Conservation (phyloP, 805 yeast species). For the Candida rishiriensis region DNA sequence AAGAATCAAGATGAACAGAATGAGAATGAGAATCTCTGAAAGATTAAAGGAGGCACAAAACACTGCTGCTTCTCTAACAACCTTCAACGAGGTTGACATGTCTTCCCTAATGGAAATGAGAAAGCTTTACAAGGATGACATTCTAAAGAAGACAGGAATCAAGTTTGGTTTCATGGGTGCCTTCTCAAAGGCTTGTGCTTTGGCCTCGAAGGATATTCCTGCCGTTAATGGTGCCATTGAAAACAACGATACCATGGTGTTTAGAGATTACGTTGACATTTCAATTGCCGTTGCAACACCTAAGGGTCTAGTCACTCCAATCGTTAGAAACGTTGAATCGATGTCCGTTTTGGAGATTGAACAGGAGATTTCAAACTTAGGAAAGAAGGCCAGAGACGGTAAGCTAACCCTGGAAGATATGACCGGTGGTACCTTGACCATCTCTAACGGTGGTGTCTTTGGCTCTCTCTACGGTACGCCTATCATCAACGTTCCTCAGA, state of each 20-base stretch:
- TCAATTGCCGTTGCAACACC: conserved; percentile 98
- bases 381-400: conserved; percentile 94
- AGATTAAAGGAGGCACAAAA: conserved; percentile 98
- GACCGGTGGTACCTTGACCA: conserved; percentile 99
- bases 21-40: conserved; percentile 98
- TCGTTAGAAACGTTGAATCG: conserved; percentile 94
- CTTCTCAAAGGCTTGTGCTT: conserved; percentile 86
- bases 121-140: conserved; percentile 94
- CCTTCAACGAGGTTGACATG: conserved; percentile 98
- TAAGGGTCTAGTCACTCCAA: conserved; percentile 97
- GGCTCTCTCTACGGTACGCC: conserved; percentile 98
- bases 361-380: conserved; percentile 73
- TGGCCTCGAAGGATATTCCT: conserved; percentile 93
- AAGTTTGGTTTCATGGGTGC: conserved; percentile 99
- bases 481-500: conserved; percentile 96
- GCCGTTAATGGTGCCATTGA: conserved; percentile 95
- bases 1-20: conserved; percentile 97
- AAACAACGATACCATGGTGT: conserved; percentile 85
- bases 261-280: conserved; percentile 93
- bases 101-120: conserved; percentile 86
- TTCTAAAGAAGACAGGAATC: conserved; percentile 87
- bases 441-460: conserved; percentile 98
- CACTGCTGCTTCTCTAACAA: conserved; percentile 96
- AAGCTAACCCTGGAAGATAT: conserved; percentile 95
- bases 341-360: conserved; percentile 85